These are phyloP conservation scores for Pseudopithomyces maydicus DNA, from an alignment of 2,329 filamentous ascomycete genomes.

Conservation along the genomic window DNA sequence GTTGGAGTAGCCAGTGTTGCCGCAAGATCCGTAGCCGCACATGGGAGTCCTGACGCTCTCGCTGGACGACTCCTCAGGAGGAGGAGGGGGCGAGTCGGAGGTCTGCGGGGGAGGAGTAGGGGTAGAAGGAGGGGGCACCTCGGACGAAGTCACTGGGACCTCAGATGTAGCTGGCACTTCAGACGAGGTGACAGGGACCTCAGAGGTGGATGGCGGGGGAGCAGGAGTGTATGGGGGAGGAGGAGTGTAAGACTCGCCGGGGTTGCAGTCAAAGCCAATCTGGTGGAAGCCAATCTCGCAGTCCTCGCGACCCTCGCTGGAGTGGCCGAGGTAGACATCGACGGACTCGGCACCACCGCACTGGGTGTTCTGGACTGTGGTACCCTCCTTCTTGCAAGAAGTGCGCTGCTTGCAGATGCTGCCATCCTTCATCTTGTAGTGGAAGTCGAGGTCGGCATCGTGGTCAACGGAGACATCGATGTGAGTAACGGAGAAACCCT, in stretches of 20 bases:
- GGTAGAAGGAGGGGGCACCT: background rate
- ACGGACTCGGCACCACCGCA: slow-evolving; percentile 90
- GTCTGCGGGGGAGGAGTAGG: slow-evolving; percentile 4
- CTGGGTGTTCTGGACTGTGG: slow-evolving; percentile 78
- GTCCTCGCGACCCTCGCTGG: slow-evolving; percentile 55
- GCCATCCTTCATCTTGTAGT: slow-evolving; percentile 85
- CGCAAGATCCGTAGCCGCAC: slow-evolving; percentile 6
- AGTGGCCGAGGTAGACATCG: slow-evolving; percentile 64
- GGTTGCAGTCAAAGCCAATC: slow-evolving; percentile 75
- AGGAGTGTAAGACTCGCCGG: slow-evolving; percentile 27
- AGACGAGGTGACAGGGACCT: background rate
- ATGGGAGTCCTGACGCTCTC: slow-evolving; percentile 2
- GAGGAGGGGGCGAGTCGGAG: background rate
- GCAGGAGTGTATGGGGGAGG: slow-evolving; percentile 20
- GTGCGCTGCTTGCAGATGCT: slow-evolving; percentile 79
- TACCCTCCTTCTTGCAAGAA: slow-evolving; percentile 69
- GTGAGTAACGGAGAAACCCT: slow-evolving; percentile 74
- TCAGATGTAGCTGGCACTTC: background rate
- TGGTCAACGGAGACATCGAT: slow-evolving; percentile 76
- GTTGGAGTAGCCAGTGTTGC: background rate
- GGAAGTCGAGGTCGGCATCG: slow-evolving; percentile 80
- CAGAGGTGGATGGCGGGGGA: slow-evolving; percentile 3
- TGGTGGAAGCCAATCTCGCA: slow-evolving; percentile 77
- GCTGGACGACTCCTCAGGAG: background rate
- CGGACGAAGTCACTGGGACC: background rate